phyloP scores from a whole-genome alignment of 768 basidiomycete genomes.

The Scleroderma citrinum region DNA sequence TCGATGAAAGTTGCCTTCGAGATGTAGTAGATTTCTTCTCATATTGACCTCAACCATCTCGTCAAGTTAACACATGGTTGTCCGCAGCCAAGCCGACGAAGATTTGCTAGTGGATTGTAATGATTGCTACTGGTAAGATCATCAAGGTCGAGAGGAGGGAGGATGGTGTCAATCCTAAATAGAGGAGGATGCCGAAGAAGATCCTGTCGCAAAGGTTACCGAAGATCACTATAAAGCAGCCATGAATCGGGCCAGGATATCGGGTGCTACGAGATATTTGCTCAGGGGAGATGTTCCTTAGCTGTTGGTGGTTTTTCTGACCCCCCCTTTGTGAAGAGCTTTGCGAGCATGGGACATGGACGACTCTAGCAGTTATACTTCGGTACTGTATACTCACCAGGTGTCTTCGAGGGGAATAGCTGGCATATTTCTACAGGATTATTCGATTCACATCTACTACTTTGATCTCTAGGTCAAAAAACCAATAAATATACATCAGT shows the following conservation, averaged over 20 bases:
- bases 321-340: no score
- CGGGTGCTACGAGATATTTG: conserved; percentile 97
- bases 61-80: conserved; percentile 95
- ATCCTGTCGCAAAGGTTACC: conserved; percentile 87
- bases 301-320: no score
- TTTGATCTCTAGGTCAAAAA: no score
- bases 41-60: conserved; percentile 82
- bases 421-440: no score
- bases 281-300: conserved; percentile 81
- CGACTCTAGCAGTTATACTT: no score
- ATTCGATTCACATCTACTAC: no score
- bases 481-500: no score
- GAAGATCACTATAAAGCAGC: conserved; percentile 96
- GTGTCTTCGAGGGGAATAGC: no score
- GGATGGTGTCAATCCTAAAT: conserved; percentile 66
- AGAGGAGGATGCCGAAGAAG: conserved; percentile 67
- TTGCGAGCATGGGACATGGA: no score
- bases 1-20: conserved; percentile 88
- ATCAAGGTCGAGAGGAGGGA: conserved; percentile 88
- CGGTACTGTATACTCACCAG: no score
- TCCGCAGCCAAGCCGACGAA: conserved; percentile 99
- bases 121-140: conserved; percentile 90
- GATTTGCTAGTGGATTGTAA: conserved; percentile 96
- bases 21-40: conserved; percentile 82
- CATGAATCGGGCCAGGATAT: conserved; percentile 96